Conservation (phyloP, 495 filamentous ascomycete species). For the Neurospora terricola region DNA sequence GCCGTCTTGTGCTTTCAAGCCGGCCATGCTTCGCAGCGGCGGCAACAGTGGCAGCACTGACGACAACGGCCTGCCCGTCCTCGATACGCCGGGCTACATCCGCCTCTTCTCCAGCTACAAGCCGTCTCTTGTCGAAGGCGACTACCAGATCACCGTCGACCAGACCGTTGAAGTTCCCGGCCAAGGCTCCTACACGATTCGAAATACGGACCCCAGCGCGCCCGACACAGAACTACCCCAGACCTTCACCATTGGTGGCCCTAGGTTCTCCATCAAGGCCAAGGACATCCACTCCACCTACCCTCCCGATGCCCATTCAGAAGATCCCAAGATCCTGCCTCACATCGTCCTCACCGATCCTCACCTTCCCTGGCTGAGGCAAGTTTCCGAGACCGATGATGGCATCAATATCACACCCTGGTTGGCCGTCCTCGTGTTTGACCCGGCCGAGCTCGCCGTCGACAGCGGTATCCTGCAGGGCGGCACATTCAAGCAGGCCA, state of each 20-base stretch:
- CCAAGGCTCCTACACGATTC: no score
- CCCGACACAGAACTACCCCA: not conserved
- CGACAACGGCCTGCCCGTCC: no score
- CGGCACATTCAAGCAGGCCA: not conserved
- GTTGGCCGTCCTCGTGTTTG: slow-evolving; percentile 32
- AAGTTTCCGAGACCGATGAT: slow-evolving; percentile 14
- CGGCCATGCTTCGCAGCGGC: no score
- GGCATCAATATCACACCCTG: slow-evolving; percentile 22
- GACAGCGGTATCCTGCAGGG: not conserved
- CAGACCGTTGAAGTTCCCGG: slow-evolving; percentile 6
- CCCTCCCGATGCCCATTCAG: slow-evolving; percentile 31
- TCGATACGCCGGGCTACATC: slow-evolving; percentile 11
- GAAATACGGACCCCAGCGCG: no score
- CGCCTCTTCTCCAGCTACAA: slow-evolving; percentile 21
- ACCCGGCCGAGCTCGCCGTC: slow-evolving; percentile 18
- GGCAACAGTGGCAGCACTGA: no score
- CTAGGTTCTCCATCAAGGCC: slow-evolving; percentile 19
- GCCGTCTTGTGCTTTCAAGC: no score
- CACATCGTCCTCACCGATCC: slow-evolving; percentile 41
- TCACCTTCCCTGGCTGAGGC: slow-evolving; percentile 32
- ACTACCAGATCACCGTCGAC: slow-evolving; percentile 10
- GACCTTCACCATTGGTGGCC: slow-evolving; percentile 25
- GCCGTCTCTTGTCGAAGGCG: slow-evolving; percentile 21
- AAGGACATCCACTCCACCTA: slow-evolving; percentile 28
- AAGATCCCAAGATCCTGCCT: slow-evolving; percentile 26